Percentiles rank a stretch among this genome's conserved stretches.
phyloP scores from a whole-genome alignment of 1,139 yeast genomes.

The Schizosaccharomyces versatilis region DNA sequence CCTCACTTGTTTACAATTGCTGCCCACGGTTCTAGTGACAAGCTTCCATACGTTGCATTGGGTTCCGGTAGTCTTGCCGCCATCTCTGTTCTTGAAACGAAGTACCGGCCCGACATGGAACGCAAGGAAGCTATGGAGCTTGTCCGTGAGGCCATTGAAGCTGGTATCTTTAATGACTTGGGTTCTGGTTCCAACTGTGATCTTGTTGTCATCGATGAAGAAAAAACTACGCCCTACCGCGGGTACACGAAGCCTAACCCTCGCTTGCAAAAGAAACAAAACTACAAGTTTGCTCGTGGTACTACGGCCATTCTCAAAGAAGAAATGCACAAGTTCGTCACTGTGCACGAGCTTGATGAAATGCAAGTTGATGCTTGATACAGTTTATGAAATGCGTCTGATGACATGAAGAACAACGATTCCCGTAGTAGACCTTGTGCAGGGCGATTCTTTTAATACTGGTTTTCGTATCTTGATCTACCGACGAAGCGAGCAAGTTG shows the following conservation, averaged over 20 bases:
- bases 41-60: conserved; percentile 41
- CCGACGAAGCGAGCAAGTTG: too few relatives aligned
- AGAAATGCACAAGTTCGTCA: conserved; percentile 41
- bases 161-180: conserved; percentile 96
- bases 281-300: conserved; percentile 72
- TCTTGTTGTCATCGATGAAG: conserved; percentile 84
- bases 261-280: conserved; percentile 56
- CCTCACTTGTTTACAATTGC: conserved; percentile 80
- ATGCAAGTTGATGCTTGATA: conserved; percentile 54
- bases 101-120: conserved; percentile 58
- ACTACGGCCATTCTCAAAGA: conserved; percentile 67
- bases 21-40: conserved; percentile 92
- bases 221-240: conserved; percentile 52
- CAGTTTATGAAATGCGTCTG: too few relatives aligned
- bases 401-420: too few relatives aligned
- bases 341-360: conserved; percentile 28
- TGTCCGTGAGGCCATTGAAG: conserved; percentile 81
- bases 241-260: conserved; percentile 81
- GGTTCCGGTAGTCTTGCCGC: conserved; percentile 99
- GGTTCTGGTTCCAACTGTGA: conserved; percentile 97
- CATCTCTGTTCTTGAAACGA: conserved; percentile 84
- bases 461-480: too few relatives aligned
- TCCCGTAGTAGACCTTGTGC: too few relatives aligned
- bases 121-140: conserved; percentile 74
- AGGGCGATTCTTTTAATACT: too few relatives aligned